These are phyloP conservation scores for Fusarium subtropicale DNA, from an alignment of 2,329 filamentous ascomycete species.

Conservation along the genomic window DNA sequence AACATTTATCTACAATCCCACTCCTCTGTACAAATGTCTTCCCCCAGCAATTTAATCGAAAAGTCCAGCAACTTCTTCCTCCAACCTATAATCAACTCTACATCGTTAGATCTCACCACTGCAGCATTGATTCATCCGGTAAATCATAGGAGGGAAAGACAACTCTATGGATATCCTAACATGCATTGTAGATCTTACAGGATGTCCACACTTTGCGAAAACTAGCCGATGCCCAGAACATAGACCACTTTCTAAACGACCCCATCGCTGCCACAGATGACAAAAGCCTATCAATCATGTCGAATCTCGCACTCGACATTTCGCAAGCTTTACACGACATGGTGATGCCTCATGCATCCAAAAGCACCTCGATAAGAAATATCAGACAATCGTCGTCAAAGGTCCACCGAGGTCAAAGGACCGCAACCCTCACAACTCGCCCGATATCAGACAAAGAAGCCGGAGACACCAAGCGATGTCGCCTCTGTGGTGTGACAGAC, in stretches of 20 bases:
- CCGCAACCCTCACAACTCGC: neutral
- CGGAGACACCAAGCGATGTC: neutral
- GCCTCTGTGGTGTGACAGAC: neutral
- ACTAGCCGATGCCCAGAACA: neutral
- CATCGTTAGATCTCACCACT: neutral
- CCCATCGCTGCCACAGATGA: no score
- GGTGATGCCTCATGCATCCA: no score
- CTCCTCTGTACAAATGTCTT: neutral
- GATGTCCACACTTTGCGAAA: neutral
- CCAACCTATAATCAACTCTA: rapidly evolving
- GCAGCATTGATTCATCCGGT: neutral
- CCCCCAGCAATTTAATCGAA: neutral
- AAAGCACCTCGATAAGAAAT: no score
- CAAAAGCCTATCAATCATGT: neutral
- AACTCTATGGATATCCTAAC: neutral
- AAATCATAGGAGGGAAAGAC: no score
- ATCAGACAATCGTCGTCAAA: neutral
- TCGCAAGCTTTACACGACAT: neutral
- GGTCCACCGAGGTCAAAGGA: neutral
- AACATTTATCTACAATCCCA: neutral
- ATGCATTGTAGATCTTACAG: neutral
- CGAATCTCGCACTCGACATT: neutral
- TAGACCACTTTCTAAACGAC: neutral
- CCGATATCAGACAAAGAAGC: neutral
- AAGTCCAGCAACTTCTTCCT: neutral